Percentiles rank a stretch among this genome's conserved stretches.
Conservation (phyloP, 2,329 filamentous ascomycete genomes). For the Talaromyces verruculosus region DNA sequence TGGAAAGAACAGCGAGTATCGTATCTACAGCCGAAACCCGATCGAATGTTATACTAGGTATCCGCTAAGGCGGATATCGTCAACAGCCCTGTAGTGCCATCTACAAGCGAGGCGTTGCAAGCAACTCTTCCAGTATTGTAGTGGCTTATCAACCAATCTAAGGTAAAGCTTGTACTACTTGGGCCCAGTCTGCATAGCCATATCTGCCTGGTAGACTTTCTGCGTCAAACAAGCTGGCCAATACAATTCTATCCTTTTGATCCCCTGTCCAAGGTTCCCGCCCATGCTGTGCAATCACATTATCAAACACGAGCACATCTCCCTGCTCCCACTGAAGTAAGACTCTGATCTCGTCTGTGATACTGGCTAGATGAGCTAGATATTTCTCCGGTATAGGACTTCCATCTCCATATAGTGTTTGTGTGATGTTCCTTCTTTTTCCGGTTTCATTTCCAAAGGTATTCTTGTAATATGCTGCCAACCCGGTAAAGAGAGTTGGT, state of each 20-base stretch:
- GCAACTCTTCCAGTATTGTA: neutral
- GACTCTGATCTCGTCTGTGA: conserved; percentile 53
- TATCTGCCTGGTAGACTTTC: conserved; percentile 48
- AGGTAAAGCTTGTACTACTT: conserved; percentile 40
- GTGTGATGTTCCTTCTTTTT: conserved; percentile 27
- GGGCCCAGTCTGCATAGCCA: conserved; percentile 46
- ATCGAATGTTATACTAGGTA: neutral
- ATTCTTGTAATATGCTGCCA: conserved; percentile 45
- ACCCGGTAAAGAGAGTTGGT: conserved; percentile 49
- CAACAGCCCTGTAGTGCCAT: neutral
- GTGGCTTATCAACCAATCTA: neutral
- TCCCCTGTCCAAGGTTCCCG: conserved; percentile 51
- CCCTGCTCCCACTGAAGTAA: conserved; percentile 51
- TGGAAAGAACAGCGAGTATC: neutral
- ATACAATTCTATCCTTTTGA: conserved; percentile 45
- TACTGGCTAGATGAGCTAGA: conserved; percentile 40
- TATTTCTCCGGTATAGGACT: conserved; percentile 50
- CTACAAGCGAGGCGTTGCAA: neutral
- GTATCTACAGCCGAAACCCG: neutral
- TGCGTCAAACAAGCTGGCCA: conserved; percentile 53
- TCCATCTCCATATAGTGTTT: conserved; percentile 50
- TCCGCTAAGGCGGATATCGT: neutral
- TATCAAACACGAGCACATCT: conserved; percentile 53
- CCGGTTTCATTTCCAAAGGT: neutral
- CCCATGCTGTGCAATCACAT: conserved; percentile 52